phyloP scores from a whole-genome alignment of 129 eudicot genomes.

The Chrysanthemum seticuspe region DNA sequence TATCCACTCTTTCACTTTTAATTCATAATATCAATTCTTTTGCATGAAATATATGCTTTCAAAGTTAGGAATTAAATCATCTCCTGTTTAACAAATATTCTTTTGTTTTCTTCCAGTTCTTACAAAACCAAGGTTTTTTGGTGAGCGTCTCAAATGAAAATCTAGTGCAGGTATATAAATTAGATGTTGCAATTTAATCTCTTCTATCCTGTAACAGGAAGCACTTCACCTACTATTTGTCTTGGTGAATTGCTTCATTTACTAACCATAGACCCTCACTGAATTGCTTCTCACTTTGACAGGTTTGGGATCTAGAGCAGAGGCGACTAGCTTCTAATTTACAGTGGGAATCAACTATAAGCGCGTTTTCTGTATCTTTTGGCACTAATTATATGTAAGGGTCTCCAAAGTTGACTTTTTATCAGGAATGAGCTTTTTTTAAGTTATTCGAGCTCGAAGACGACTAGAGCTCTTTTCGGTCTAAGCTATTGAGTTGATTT shows the following conservation, averaged over 20 bases:
- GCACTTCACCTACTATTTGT: conserved; percentile 5
- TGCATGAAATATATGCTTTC: conserved; percentile 12
- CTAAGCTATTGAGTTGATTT: too few relatives aligned
- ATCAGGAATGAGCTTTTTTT: too few relatives aligned
- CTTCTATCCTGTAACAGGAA: conserved; percentile 21
- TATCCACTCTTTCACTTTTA: conserved; percentile 5
- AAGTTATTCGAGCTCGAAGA: too few relatives aligned
- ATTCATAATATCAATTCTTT: background rate
- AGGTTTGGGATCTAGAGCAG: conserved; percentile 88
- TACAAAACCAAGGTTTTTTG: conserved; percentile 82
- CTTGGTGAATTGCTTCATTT: background rate
- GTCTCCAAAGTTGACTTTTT: conserved; percentile 10
- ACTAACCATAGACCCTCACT: background rate
- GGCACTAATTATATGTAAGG: conserved; percentile 78
- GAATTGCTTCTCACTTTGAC: conserved; percentile 34
- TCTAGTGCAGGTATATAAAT: conserved; percentile 67
- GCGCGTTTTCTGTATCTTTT: conserved; percentile 64
- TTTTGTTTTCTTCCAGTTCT: conserved; percentile 56
- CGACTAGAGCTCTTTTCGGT: too few relatives aligned
- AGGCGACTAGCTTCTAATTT: conserved; percentile 59
- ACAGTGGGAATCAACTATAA: conserved; percentile 89
- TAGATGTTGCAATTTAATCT: conserved; percentile 21
- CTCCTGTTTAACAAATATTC: conserved; percentile 21
- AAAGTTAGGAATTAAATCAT: background rate
- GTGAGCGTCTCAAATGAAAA: conserved; percentile 79